phyloP scores from a whole-genome alignment of 2,329 filamentous ascomycete species.

The Fusarium veterinarium region DNA sequence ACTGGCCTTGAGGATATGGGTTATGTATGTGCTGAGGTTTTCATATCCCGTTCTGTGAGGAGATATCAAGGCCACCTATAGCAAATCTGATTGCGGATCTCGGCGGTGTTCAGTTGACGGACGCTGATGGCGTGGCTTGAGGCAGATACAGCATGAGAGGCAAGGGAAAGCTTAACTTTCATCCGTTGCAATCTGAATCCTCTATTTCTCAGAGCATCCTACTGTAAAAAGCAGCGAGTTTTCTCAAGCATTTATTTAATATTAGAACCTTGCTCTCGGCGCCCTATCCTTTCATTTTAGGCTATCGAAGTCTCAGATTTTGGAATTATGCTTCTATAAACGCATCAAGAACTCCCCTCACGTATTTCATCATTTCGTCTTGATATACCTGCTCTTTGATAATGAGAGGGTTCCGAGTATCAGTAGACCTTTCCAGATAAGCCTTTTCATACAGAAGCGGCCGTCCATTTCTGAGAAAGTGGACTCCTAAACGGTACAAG shows the following conservation, averaged over 20 bases:
- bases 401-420: neutral
- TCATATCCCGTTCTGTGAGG: neutral
- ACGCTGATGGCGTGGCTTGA: too few relatives aligned
- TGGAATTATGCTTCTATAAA: neutral
- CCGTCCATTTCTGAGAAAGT: neutral
- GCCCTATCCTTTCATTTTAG: too few relatives aligned
- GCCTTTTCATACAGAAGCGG: neutral
- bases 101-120: too few relatives aligned
- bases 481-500: neutral
- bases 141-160: too few relatives aligned
- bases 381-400: neutral
- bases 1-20: neutral
- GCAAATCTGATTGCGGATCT: neutral
- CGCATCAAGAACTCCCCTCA: neutral
- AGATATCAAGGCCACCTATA: neutral
- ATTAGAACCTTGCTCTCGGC: neutral
- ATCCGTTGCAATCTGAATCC: too few relatives aligned
- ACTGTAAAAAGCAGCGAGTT: neutral
- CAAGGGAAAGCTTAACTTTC: too few relatives aligned
- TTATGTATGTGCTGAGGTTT: neutral
- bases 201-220: too few relatives aligned
- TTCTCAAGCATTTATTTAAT: neutral
- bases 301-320: fast-evolving
- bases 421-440: neutral
- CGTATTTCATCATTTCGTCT: neutral